A percentile compares a stretch with the other conserved stretches of the same genome.
These are phyloP conservation scores for Lumnitzera littorea DNA, from an alignment of 345 rosid species.

Conservation along the genomic window DNA sequence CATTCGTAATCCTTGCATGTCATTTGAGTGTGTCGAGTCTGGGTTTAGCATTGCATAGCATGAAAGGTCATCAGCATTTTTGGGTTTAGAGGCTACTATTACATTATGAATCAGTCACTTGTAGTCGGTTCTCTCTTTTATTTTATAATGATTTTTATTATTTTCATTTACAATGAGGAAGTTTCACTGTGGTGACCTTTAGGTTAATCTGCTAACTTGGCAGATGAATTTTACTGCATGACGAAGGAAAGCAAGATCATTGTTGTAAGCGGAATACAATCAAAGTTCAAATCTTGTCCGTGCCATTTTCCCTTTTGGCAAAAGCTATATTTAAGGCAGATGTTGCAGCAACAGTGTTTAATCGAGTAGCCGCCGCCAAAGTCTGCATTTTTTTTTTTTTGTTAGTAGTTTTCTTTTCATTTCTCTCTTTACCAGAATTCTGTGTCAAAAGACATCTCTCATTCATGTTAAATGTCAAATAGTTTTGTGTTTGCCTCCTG, in stretches of 20 bases:
- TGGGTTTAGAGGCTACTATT: constrained; percentile 8
- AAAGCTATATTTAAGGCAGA: constrained; percentile 5
- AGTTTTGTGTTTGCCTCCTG: constrained; percentile 9
- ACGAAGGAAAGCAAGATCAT: constrained; percentile 8
- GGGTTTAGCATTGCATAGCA: constrained; percentile 32
- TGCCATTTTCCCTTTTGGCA: constrained; percentile 6
- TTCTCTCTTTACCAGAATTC: constrained; percentile 10
- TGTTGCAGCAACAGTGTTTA: constrained; percentile 6
- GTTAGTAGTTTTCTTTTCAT: neutral
- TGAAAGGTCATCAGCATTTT: constrained; percentile 38
- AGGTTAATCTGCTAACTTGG: constrained; percentile 22
- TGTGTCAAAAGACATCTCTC: constrained; percentile 16
- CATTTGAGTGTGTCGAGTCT: constrained; percentile 45
- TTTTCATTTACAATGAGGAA: constrained; percentile 14
- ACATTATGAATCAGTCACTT: constrained; percentile 1
- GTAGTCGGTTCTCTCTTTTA: constrained; percentile 7
- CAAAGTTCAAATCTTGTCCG: constrained; percentile 5
- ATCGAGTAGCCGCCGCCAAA: constrained; percentile 2
- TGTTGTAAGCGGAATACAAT: constrained; percentile 13
- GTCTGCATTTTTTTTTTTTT: constrained; percentile 3
- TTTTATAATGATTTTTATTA: constrained; percentile 5
- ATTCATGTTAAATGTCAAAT: constrained; percentile 20
- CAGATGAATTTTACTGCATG: constrained; percentile 11
- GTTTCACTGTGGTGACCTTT: constrained; percentile 21
- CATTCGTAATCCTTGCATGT: constrained; percentile 28